These are phyloP conservation scores for Plasmodium sp. DNA, from an alignment of 169 alveolate species.

Conservation along the genomic window DNA sequence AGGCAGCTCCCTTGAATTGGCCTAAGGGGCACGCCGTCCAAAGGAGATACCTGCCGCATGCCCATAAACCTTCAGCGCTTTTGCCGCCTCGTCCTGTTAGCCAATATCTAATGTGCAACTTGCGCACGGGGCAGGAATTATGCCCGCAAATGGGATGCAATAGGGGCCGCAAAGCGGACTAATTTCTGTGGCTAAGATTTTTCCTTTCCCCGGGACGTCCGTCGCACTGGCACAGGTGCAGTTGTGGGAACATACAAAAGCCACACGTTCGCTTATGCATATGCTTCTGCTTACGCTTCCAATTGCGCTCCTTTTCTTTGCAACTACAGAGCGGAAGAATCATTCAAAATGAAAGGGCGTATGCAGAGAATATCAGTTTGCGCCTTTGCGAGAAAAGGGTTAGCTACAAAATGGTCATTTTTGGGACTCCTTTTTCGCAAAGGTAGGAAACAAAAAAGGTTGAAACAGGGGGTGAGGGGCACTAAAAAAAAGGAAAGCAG, in stretches of 20 bases:
- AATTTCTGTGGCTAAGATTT: neutral
- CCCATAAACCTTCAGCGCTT: neutral
- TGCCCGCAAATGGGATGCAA: neutral
- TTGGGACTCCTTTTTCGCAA: neutral
- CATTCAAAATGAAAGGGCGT: neutral
- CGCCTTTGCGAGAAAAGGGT: neutral
- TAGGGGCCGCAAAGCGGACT: neutral
- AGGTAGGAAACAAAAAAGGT: neutral
- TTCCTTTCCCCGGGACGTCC: neutral
- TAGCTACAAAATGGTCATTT: neutral
- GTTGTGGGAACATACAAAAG: neutral
- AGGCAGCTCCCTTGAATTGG: neutral
- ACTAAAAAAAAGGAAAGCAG: slow-evolving; percentile 12
- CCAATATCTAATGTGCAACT: neutral
- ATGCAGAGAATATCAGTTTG: neutral
- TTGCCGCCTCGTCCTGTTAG: neutral
- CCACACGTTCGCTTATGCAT: neutral
- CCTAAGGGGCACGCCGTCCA: neutral
- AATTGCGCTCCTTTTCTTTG: neutral
- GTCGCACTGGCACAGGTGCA: neutral
- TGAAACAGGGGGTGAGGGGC: neutral
- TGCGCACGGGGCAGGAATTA: neutral
- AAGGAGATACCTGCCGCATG: neutral
- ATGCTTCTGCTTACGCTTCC: neutral
- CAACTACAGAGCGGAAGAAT: neutral